phyloP scores from a whole-genome alignment of 345 rosid species.

The Lagerstroemia speciosa region DNA sequence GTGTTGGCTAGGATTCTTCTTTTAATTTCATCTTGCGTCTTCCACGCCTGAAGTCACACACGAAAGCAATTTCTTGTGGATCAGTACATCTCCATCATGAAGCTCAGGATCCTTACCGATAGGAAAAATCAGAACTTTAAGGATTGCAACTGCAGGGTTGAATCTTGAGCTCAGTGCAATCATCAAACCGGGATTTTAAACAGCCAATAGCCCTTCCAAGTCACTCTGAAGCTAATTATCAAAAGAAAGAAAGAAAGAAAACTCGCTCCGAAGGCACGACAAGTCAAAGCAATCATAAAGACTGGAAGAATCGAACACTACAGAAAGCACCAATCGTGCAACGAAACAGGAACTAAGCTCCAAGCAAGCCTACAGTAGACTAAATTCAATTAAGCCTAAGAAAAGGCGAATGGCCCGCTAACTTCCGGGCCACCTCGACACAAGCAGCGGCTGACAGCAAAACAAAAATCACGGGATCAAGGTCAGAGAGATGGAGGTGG shows the following conservation, averaged over 20 bases:
- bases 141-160: not conserved
- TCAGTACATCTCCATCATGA: not conserved
- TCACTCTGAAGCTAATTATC: not conserved
- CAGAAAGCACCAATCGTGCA: too few relatives aligned
- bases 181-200: not conserved
- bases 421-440: too few relatives aligned
- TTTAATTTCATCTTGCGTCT: constrained; percentile 49
- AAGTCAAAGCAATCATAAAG: not conserved
- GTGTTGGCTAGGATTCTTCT: constrained; percentile 46
- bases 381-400: not conserved
- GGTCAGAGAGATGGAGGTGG: constrained; percentile 3
- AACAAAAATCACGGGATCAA: not conserved
- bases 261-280: too few relatives aligned
- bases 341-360: not conserved
- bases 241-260: too few relatives aligned
- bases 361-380: not conserved
- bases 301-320: not conserved
- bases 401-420: not conserved
- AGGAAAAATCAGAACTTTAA: not conserved
- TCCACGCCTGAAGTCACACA: constrained; percentile 32
- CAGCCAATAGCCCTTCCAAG: not conserved
- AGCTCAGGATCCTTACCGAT: too few relatives aligned
- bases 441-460: not conserved
- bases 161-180: not conserved
- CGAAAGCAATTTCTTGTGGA: not conserved